Base-by-base conservation (phyloP, 495 filamentous ascomycete species). In the Neurospora sp. region DNA sequence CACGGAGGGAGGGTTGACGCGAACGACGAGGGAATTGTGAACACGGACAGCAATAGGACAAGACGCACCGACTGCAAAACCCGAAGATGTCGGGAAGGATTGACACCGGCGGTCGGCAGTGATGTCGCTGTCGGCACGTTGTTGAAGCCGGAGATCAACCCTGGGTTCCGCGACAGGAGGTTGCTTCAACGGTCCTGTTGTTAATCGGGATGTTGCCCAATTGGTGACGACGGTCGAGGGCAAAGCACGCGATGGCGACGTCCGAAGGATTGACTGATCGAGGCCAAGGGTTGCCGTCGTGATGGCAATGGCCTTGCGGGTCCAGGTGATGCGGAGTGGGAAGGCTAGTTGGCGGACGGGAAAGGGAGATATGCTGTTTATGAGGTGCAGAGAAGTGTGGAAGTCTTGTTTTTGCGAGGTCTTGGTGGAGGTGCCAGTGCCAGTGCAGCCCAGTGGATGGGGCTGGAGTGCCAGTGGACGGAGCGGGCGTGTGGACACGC, bases 371-470 rank as follows among this genome's bases (percentile, higher is more conserved):
- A 74, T 73, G 69, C 37, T 72, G 73, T 71, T 65, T 65, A 65
- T 16, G 53, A 69, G 44, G 73, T 61, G 72, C 27, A 74, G 73
- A 73, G 72, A 70, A 72, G 74, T 12, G 35, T 39, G 42, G 35
- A 73, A 74, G 71, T 77, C 75, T 78, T 77, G 76, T 81, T 80
- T 81, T 80, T 80, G 72, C 78, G 73, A 78, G 71, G 73, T 75
- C 72, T 61, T 78, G 77, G 78, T 80, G 77, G 80, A 80, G 78
- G 72, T 69, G 41, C 39, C 61, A 72, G 68, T 69, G 42, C 68
- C 42, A 46, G n/a, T 71, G 42, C 42, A 68, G 70, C 53, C 53
- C 53, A 61, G 53, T 59, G 40, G 69, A 74, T 75, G 78, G 77
- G 71, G 75, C 68, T 73, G 37, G 65, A 75, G 46, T 71, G 73